Base-by-base conservation (phyloP, 306 rosid genomes). In the Vigna trinervia region DNA sequence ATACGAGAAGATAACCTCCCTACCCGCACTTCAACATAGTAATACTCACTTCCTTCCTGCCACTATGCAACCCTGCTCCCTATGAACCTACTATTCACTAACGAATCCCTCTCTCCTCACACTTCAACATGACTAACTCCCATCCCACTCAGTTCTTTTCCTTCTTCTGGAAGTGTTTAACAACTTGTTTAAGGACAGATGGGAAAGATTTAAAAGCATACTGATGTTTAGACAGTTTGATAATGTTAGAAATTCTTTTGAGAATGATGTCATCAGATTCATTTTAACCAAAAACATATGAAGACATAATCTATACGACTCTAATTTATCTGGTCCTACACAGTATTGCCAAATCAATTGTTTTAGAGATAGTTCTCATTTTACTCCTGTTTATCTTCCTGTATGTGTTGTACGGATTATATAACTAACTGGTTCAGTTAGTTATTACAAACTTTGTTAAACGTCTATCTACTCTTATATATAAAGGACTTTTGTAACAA, bases 221-320 rank as follows among this genome's bases (percentile, higher is more conserved):
- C 28, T 30, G 62, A 51, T 52, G 67, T 69, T 71, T 41, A 30
- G 60, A 67, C 38, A 67, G 8, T 41, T 36, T 52, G 12, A 17
- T 36, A 5, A 47, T 54, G 19, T 15, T 28, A 72, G 46, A 80
- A 28, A 17, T 65, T 47, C 69, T 65, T 64, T 80, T 19, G 52
- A 59, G 46, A 74, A 57, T 51, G 50, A 69, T 9, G 61, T 19
- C 52, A 69, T 41, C 67, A 50, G 26, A 68, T 28, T 8, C 62
- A 50, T 17, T 9, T 60, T 26, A 34, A 57, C 41, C 50, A 57
- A 64, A 17, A 66, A 52, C 3, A 13, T 65, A 26, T 71, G 13
- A 34, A 50, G 60, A 36, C 41, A 71, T 59, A 60, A 15, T n/a
- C 46, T 34, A 22, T 68, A 28, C 20, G 41, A 36, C 26, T 11